A percentile compares a stretch with the other conserved stretches of the same genome.
These are phyloP conservation scores for Pseudopithomyces chartarum DNA, from an alignment of 2,329 filamentous ascomycete genomes.

Conservation along the genomic window DNA sequence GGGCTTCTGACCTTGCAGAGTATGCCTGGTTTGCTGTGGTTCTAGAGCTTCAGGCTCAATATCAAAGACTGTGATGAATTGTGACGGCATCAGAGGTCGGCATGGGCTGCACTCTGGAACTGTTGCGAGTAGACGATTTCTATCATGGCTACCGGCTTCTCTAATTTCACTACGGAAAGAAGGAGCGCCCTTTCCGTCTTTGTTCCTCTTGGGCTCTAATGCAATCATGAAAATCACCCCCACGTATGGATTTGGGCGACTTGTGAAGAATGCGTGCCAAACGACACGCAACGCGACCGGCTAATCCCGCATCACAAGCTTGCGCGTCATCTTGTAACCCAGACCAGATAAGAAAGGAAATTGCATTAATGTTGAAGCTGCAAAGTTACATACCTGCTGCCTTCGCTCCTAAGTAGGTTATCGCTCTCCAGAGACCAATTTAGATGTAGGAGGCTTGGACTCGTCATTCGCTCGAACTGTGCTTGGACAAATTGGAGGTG, in stretches of 20 bases:
- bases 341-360: neutral
- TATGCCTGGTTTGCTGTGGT: neutral
- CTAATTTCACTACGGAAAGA: slow-evolving; percentile 6
- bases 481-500: neutral
- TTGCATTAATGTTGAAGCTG: neutral
- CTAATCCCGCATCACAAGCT: slow-evolving; percentile 5
- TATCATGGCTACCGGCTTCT: neutral
- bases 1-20: neutral
- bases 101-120: neutral
- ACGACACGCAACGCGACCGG: neutral
- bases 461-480: slow-evolving; percentile 3
- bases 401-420: neutral
- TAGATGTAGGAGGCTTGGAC: neutral
- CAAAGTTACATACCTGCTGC: neutral
- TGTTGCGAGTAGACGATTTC: slow-evolving; percentile 3
- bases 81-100: neutral
- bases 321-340: neutral
- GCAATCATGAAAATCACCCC: slow-evolving; percentile 1
- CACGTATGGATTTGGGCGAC: neutral
- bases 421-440: neutral
- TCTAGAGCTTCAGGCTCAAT: slow-evolving; percentile 2
- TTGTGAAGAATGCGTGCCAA: neutral
- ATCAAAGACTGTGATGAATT: neutral
- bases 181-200: neutral
- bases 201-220: neutral